phyloP scores from a whole-genome alignment of 108 stramenopile genomes.

The Seminavis robusta region DNA sequence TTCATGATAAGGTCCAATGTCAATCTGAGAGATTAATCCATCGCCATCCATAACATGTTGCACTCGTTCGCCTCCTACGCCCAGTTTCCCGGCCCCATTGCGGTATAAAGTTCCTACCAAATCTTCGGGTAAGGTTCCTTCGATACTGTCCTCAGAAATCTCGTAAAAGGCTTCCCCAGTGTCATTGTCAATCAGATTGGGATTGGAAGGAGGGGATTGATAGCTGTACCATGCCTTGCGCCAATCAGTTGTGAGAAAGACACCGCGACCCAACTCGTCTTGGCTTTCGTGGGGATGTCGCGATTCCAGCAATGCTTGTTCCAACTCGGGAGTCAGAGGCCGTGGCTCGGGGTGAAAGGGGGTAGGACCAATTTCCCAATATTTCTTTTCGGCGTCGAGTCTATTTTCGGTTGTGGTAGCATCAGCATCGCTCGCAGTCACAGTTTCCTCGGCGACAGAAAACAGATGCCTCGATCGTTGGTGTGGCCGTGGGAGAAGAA shows the following conservation, averaged over 20 bases:
- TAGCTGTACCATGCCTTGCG: constrained; percentile 52
- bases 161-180: constrained; percentile 51
- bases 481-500: too few species aligned
- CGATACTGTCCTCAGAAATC: constrained; percentile 41
- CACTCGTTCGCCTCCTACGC: constrained; percentile 40
- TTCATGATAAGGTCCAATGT: constrained; percentile 21
- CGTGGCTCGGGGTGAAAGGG: constrained; percentile 2
- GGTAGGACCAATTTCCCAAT: constrained; percentile 22
- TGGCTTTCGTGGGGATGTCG: constrained; percentile 41
- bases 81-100: constrained; percentile 62
- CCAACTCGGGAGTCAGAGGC: constrained; percentile 13
- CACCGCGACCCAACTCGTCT: constrained; percentile 35
- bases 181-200: constrained; percentile 33
- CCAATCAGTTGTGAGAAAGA: constrained; percentile 45
- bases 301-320: constrained; percentile 9
- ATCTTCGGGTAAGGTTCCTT: constrained; percentile 43
- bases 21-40: constrained; percentile 36
- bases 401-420: too few species aligned
- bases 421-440: too few species aligned
- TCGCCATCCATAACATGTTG: constrained; percentile 55
- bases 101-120: constrained; percentile 52
- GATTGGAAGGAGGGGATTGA: constrained; percentile 17
- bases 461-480: too few species aligned
- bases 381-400: not conserved
- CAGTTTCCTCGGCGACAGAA: too few species aligned